phyloP scores from a whole-genome alignment of 202 grass and related monocot genomes.

The Hordeum pubiflorum region DNA sequence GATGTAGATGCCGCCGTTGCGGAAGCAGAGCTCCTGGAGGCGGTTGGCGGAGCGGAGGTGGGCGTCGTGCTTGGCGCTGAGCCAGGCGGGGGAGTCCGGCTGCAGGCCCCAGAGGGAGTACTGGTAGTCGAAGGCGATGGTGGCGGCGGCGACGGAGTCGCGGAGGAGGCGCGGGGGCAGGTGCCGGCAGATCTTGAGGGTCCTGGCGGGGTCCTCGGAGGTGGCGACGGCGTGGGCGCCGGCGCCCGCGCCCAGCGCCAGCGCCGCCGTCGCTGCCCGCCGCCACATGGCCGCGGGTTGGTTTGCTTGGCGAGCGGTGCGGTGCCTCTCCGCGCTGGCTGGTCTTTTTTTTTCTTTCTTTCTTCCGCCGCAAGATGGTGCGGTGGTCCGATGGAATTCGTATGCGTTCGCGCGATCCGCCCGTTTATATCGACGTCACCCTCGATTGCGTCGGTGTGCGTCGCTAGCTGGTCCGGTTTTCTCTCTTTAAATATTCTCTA shows the following conservation, averaged over 20 bases:
- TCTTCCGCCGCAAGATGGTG: too few relatives aligned
- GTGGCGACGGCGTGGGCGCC: conserved; percentile 40
- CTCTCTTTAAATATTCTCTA: too few relatives aligned
- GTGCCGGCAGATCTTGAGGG: conserved; percentile 65
- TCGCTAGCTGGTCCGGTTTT: too few relatives aligned
- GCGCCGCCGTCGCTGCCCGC: conserved; percentile 34
- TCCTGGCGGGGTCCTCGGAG: conserved; percentile 47
- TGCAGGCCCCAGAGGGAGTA: conserved; percentile 73
- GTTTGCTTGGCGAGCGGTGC: neutral
- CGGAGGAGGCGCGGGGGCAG: conserved; percentile 75
- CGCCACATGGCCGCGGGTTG: conserved; percentile 47
- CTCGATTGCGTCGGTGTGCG: neutral
- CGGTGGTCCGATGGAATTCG: neutral
- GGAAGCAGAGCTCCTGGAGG: conserved; percentile 89
- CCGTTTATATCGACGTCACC: conserved; percentile 17
- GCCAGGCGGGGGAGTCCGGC: conserved; percentile 44
- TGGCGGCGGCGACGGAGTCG: conserved; percentile 54
- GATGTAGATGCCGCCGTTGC: conserved; percentile 96
- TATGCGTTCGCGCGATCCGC: conserved; percentile 12
- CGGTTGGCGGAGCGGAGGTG: conserved; percentile 68
- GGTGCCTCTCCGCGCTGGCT: too few relatives aligned
- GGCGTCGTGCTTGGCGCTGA: conserved; percentile 45
- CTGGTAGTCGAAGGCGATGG: conserved; percentile 73
- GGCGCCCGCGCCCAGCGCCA: conserved; percentile 39
- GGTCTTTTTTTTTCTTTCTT: too few relatives aligned